Conservation (phyloP, 2,329 filamentous ascomycete genomes). For the Penicillium occitanis region DNA sequence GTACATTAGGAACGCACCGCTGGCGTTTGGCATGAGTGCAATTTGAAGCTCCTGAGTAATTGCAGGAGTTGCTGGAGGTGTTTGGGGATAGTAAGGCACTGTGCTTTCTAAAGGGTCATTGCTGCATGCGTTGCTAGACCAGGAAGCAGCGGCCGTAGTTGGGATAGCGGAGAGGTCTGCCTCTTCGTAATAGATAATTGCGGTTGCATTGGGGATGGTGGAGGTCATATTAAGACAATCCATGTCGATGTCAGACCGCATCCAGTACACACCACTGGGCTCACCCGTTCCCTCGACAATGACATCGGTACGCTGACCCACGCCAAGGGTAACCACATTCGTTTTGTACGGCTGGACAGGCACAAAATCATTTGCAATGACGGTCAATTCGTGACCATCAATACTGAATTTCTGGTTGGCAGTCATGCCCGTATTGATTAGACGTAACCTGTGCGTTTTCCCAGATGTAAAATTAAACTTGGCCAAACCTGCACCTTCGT, state of each 20-base stretch:
- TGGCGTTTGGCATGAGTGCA: neutral
- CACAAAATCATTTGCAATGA: conserved; percentile 7
- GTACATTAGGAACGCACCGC: neutral
- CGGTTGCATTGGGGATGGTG: neutral
- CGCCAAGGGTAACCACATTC: neutral
- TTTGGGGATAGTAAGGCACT: conserved; percentile 26
- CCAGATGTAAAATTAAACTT: neutral
- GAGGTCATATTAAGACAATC: neutral
- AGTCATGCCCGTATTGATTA: conserved; percentile 1
- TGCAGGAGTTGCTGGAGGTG: neutral
- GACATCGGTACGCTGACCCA: conserved; percentile 7
- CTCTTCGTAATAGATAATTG: neutral
- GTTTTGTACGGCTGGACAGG: conserved; percentile 10
- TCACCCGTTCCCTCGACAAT: conserved; percentile 3
- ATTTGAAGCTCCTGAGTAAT: neutral
- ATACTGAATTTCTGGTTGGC: conserved; percentile 8
- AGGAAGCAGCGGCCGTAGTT: neutral
- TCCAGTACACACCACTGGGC: neutral
- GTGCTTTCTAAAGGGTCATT: conserved; percentile 26
- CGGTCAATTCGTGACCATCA: conserved; percentile 3
- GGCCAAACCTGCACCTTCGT: neutral
- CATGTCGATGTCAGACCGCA: conserved; percentile 11
- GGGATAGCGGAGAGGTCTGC: neutral
- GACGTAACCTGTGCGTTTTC: neutral
- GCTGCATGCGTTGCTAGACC: neutral